Percentiles rank a stretch among this genome's conserved stretches.
These are phyloP conservation scores for Cenchrus fungigraminus DNA, from an alignment of 176 grass and related monocot species.

Conservation along the genomic window DNA sequence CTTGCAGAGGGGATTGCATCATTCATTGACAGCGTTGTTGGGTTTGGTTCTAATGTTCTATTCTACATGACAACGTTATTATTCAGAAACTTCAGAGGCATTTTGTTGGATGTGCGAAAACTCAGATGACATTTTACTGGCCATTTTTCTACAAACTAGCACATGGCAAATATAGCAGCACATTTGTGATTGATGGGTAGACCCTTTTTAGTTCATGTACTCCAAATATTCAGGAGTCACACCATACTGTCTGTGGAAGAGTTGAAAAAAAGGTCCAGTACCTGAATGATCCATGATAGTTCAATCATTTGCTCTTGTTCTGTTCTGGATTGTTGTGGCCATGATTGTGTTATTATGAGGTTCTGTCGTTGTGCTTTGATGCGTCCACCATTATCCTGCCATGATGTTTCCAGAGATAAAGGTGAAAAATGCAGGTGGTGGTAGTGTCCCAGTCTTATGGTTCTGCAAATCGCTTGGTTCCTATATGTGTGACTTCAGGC, in stretches of 20 bases:
- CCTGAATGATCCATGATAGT: background rate
- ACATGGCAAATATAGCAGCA: background rate
- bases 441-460: too few relatives aligned
- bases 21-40: conserved; percentile 84
- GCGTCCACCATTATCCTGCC: background rate
- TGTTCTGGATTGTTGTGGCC: background rate
- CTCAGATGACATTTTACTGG: background rate
- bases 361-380: conserved; percentile 8
- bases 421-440: background rate
- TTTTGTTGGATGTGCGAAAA: too few relatives aligned
- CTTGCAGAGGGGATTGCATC: conserved; percentile 73
- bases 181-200: background rate
- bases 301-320: background rate
- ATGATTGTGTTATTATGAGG: background rate
- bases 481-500: background rate
- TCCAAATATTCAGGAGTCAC: background rate
- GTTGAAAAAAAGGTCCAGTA: conserved; percentile 7
- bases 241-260: conserved; percentile 1
- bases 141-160: background rate
- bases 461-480: background rate
- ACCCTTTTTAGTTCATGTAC: background rate
- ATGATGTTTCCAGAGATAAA: background rate
- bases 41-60: conserved; percentile 72
- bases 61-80: background rate
- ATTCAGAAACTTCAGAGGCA: background rate